Percentiles rank a stretch among this genome's conserved stretches.
phyloP scores from a whole-genome alignment of 345 rosid species.

The Aquilaria yunnanensis region DNA sequence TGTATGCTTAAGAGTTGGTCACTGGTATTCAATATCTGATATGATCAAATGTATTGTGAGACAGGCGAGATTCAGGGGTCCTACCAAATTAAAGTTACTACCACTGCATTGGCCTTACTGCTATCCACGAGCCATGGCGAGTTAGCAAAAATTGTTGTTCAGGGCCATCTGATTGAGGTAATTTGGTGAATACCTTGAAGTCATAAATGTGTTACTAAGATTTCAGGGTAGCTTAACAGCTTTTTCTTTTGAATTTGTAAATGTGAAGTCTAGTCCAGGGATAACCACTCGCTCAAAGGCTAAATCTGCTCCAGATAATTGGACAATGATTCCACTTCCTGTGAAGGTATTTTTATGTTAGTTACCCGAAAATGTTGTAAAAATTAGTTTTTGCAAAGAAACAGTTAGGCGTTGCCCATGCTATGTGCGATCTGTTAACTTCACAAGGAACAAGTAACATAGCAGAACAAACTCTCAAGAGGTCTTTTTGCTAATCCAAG shows the following conservation, averaged over 20 bases:
- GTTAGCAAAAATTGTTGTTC: slow-evolving; percentile 66
- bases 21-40: too few relatives aligned
- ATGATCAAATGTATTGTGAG: slow-evolving; percentile 3
- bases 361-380: not conserved
- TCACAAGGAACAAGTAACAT: too few relatives aligned
- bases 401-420: too few relatives aligned
- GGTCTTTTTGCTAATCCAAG: too few relatives aligned
- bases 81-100: slow-evolving; percentile 82
- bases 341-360: slow-evolving; percentile 47
- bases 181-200: slow-evolving; percentile 16
- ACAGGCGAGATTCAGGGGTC: slow-evolving; percentile 87
- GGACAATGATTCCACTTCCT: slow-evolving; percentile 76
- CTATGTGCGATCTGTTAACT: too few relatives aligned
- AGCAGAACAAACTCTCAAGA: too few relatives aligned
- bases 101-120: slow-evolving; percentile 73
- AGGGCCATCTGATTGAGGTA: slow-evolving; percentile 63
- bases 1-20: too few relatives aligned
- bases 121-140: slow-evolving; percentile 73
- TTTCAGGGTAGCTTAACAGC: not conserved
- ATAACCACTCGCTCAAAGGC: slow-evolving; percentile 91
- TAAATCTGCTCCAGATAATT: slow-evolving; percentile 76
- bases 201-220: not conserved
- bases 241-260: not conserved
- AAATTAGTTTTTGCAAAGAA: too few relatives aligned
- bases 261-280: slow-evolving; percentile 52